Evolutionary conservation across 305 asterid genomes (phyloP).

Genomic region (Fraxinus albicans): DNA sequence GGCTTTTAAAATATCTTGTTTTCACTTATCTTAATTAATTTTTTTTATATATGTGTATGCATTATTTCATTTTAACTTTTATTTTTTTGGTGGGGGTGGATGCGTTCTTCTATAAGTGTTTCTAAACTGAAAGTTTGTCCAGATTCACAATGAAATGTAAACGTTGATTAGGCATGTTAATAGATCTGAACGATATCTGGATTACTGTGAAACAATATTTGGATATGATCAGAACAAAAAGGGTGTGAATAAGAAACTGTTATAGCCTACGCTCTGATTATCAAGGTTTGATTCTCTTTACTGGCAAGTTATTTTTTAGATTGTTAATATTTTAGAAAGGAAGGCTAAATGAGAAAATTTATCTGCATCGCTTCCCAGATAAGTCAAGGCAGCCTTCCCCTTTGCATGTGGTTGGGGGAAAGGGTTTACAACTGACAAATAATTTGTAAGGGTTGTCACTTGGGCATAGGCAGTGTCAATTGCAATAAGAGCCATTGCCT

Average conservation of each 20-base stretch:
- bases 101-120: not conserved
- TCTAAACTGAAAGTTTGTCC: not conserved
- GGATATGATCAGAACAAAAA: not conserved
- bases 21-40: not conserved
- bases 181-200: not conserved
- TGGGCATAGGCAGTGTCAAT: not conserved
- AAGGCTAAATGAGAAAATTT: not conserved
- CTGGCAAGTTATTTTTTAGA: not conserved
- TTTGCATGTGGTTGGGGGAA: not conserved
- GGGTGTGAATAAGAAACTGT: not conserved
- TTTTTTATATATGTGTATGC: not conserved
- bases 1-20: constrained; percentile 9
- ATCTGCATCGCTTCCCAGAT: not conserved
- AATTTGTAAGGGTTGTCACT: not conserved
- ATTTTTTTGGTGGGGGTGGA: not conserved
- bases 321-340: not conserved
- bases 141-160: not conserved
- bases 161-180: not conserved
- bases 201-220: not conserved
- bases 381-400: not conserved
- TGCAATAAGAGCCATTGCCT: not conserved
- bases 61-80: not conserved
- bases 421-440: not conserved
- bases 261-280: not conserved
- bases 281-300: not conserved